Evolutionary conservation across 2,329 filamentous ascomycete genomes (phyloP), one percentile per base, ranked within the genome.

Genomic region (Fusarium haematococcum): DNA sequence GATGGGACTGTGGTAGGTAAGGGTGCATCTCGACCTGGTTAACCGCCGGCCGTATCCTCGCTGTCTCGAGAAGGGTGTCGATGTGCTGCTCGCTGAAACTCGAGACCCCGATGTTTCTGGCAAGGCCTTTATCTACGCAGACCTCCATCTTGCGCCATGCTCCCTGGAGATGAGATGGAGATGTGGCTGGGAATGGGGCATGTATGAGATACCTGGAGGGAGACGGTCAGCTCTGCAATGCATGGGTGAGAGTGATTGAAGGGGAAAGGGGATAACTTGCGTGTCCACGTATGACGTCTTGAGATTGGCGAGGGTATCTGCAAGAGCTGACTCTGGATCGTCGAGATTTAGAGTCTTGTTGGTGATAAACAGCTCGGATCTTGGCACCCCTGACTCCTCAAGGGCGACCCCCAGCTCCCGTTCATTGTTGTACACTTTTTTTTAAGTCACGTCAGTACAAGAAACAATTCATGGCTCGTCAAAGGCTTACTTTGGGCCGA

Each of bases 391-490:
- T 2, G 32, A 33, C 20, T 57, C 52, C 18, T 37, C 32, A 18
- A 57, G 32, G 1, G 52, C 52, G 16, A 57, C 16, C 8, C 52
- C 52, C 2, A 57, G n/a, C 5, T 57, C 52, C 9, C 13, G 18
- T 18, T 57, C 52, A 23, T 57, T 57, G 11, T 57, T 57, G 13
- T 57, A 57, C 52, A 57, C 52, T 57, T 37, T 25, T 48, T 48
- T 18, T 39, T 1, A 11, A 23, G 3, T 23, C 3, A 9, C 2
- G 10, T 57, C 10, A 57, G 32, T 16, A 23, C 9, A 33, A 23
- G 3, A 6, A 20, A 6, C 1, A 9, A 2, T 20, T 14, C 3
- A 25, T 25, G 25, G 25, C 25, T 25, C 5, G 25, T 2, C 0
- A 23, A 13, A 25, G 23, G 7, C 52, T 57, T 57, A 57, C 52